Base-by-base conservation (phyloP, 2,329 filamentous ascomycete genomes). In the Xylaria multiplex region DNA sequence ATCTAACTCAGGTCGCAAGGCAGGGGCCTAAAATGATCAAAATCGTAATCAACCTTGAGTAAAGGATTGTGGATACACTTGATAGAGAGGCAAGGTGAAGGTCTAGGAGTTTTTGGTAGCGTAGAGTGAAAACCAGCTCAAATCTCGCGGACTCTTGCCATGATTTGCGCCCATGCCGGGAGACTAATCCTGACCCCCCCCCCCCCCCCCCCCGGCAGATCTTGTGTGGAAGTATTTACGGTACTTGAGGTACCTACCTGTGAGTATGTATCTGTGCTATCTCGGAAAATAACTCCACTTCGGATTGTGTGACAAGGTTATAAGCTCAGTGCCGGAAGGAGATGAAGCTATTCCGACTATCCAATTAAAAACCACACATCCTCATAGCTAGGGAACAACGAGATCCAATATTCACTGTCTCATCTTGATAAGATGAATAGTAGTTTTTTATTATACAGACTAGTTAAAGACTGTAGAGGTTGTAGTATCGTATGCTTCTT, bases 121-220 rank as follows among this genome's bases (percentile, higher is more conserved):
- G 30, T 59, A 14, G 43, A 13, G 7, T 53, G 30, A 11, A 6
- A 35, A 32, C 22, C 32, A 32, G 45, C 42, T 32, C 43, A 40
- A 64, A 40, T 32, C 58, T 70, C 68, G 68, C 68, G 63, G 59
- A 69, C 55, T 70, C 60, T 64, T 70, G 60, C 68, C 63, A 14
- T 54, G 19, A n/a, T 53, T 58, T 57, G 40, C 37, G 56, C 48
- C 58, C 49, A 48, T 45, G 46, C 46, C 49, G 40, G 27, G 27
- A 49, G 40, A 13, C 32, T 35, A 24, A 19, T 9, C 35, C 27
- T 24, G 14, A 32, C 13, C 43, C 45, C 19, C 19, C 19, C 19
- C 45, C 19, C 19, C 19, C 19, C 19, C 19, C 19, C 19, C 19
- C 50, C 63, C 42, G 43, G 27, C 49, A 48, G 45, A 32, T 53